Percentiles rank a stretch among this genome's conserved stretches.
Conservation (phyloP, 2,329 filamentous ascomycete species). For the Aureobasidium mangrovei region DNA sequence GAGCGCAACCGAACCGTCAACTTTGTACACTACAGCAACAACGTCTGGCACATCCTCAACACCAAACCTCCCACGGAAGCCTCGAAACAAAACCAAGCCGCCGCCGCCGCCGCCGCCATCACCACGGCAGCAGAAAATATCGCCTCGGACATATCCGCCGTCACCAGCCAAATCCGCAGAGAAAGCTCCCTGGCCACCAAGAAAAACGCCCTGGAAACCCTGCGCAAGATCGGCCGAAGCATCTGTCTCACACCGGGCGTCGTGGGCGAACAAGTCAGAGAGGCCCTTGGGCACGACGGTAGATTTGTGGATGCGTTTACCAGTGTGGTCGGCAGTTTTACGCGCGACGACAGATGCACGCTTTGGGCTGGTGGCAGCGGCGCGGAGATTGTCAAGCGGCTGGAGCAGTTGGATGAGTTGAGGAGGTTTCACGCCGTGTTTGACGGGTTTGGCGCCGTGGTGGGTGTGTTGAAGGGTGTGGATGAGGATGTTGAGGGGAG, state of each 20-base stretch:
- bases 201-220: neutral
- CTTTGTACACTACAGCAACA: constrained; percentile 8
- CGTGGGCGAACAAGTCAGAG: neutral
- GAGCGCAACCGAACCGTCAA: neutral
- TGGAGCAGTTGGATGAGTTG: constrained; percentile 3
- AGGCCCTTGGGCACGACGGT: neutral
- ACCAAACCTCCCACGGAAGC: neutral
- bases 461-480: neutral
- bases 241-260: neutral
- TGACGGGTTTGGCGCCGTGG: neutral
- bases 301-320: neutral
- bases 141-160: neutral
- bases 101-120: neutral
- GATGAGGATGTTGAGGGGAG: neutral
- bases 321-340: neutral
- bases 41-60: constrained; percentile 2
- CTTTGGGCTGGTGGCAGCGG: neutral
- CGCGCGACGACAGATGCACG: neutral
- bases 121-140: neutral
- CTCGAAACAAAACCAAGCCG: neutral
- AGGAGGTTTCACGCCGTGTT: neutral
- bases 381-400: neutral
- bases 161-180: neutral
- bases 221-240: neutral
- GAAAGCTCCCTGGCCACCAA: neutral